phyloP scores from a whole-genome alignment of 2,329 filamentous ascomycete genomes.

The Domatiomyces catenatus region DNA sequence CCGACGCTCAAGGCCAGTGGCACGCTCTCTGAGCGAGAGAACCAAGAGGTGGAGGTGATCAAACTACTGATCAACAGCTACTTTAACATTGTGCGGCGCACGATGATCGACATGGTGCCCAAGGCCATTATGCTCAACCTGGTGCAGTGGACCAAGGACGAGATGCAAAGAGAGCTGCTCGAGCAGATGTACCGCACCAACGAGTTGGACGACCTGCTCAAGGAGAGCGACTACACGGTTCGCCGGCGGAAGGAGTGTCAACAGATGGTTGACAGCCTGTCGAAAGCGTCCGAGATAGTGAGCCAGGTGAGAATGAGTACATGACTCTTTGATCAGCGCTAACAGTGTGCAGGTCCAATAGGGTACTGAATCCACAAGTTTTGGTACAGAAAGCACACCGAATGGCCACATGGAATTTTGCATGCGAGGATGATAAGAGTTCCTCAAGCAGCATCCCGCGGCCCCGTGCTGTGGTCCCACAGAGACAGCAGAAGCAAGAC shows the following conservation, averaged over 20 bases:
- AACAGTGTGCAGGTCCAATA: not conserved
- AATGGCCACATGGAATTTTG: too few species aligned
- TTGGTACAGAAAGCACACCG: too few species aligned
- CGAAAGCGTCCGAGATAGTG: constrained; percentile 88
- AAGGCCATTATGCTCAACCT: constrained; percentile 98
- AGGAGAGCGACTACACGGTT: constrained; percentile 95
- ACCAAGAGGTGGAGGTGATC: constrained; percentile 93
- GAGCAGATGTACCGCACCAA: constrained; percentile 93
- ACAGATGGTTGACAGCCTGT: constrained; percentile 93
- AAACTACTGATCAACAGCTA: constrained; percentile 95
- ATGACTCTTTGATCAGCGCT: not conserved
- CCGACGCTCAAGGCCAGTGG: constrained; percentile 87
- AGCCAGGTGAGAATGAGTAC: constrained; percentile 42
- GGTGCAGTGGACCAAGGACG: constrained; percentile 90
- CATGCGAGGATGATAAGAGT: too few species aligned
- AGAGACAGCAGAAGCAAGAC: not conserved
- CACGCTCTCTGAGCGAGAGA: constrained; percentile 82
- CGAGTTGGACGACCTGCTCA: constrained; percentile 83
- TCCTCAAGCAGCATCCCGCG: not conserved
- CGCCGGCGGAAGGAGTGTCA: constrained; percentile 93
- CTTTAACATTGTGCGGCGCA: constrained; percentile 94
- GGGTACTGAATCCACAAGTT: not conserved
- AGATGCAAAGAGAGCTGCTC: constrained; percentile 93
- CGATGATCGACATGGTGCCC: constrained; percentile 99
- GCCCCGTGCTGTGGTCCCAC: not conserved